phyloP scores from a whole-genome alignment of 768 basidiomycete genomes.

The Kwoniella dendrophila region DNA sequence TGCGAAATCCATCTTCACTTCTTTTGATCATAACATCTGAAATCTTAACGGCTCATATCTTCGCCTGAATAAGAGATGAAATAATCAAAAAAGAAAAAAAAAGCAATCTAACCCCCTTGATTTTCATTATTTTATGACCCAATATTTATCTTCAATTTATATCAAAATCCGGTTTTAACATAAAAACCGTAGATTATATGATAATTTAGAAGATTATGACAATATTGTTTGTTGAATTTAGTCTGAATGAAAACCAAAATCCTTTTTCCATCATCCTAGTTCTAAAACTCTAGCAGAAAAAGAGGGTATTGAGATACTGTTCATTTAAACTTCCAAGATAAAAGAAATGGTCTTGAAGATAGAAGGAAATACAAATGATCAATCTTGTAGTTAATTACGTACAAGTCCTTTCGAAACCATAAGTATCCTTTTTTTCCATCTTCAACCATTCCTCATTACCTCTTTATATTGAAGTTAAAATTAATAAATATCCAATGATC shows the following conservation, averaged over 20 bases:
- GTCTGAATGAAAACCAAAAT: too few species aligned
- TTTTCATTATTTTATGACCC: not conserved
- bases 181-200: too few species aligned
- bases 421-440: not conserved
- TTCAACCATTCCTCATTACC: constrained; percentile 3
- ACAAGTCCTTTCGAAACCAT: constrained; percentile 36
- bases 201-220: too few species aligned
- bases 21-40: not conserved
- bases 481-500: not conserved
- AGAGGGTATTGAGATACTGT: too few species aligned
- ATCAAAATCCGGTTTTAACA: too few species aligned
- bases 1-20: constrained; percentile 2
- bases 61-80: constrained; percentile 26
- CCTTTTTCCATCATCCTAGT: too few species aligned
- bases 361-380: constrained; percentile 9
- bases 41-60: constrained; percentile 38
- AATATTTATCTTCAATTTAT: too few species aligned
- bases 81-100: not conserved
- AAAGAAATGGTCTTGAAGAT: constrained; percentile 1
- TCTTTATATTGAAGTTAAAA: not conserved
- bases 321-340: not conserved
- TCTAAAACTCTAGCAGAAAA: too few species aligned
- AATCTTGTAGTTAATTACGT: constrained; percentile 32
- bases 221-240: too few species aligned
- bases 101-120: not conserved